Conservation (phyloP, 768 basidiomycete species). For the Termitomyces sp. region DNA sequence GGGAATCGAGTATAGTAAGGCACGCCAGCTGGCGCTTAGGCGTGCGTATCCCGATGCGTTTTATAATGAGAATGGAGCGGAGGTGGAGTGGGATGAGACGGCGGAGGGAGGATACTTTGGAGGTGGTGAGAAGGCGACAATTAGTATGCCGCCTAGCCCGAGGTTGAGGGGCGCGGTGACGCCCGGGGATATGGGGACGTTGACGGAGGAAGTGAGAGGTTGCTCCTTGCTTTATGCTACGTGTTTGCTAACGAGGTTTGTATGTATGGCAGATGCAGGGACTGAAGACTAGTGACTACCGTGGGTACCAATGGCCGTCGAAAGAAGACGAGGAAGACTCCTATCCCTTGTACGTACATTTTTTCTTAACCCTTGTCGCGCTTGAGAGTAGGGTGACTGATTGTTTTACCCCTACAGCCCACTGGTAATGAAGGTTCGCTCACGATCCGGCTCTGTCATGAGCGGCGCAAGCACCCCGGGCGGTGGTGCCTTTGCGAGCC, state of each 20-base stretch:
- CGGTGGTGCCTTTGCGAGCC: slow-evolving; percentile 68
- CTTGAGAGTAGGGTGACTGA: slow-evolving; percentile 1
- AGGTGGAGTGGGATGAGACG: slow-evolving; percentile 33
- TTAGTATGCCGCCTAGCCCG: slow-evolving; percentile 87
- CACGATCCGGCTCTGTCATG: slow-evolving; percentile 70
- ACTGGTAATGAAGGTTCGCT: slow-evolving; percentile 85
- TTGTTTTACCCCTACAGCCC: slow-evolving; percentile 45
- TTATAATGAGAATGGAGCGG: slow-evolving; percentile 37
- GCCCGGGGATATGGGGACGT: slow-evolving; percentile 88
- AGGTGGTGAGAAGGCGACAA: slow-evolving; percentile 53
- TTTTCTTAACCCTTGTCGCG: slow-evolving; percentile 4
- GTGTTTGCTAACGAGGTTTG: neutral
- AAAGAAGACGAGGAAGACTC: slow-evolving; percentile 84
- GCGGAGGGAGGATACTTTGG: slow-evolving; percentile 33
- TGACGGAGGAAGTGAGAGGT: slow-evolving; percentile 70
- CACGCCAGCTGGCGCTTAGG: slow-evolving; percentile 84
- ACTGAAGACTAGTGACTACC: slow-evolving; percentile 82
- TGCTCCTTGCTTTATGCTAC: neutral
- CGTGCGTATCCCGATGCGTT: slow-evolving; percentile 96
- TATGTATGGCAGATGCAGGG: slow-evolving; percentile 64
- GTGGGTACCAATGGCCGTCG: slow-evolving; percentile 58
- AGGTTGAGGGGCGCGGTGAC: slow-evolving; percentile 82
- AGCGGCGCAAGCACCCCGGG: slow-evolving; percentile 78
- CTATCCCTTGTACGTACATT: slow-evolving; percentile 72
- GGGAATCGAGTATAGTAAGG: slow-evolving; percentile 95